A percentile compares a stretch with the other conserved stretches of the same genome.
These are phyloP conservation scores for Myrmaecium sp. DNA, from an alignment of 2,329 filamentous ascomycete genomes.

Conservation along the genomic window DNA sequence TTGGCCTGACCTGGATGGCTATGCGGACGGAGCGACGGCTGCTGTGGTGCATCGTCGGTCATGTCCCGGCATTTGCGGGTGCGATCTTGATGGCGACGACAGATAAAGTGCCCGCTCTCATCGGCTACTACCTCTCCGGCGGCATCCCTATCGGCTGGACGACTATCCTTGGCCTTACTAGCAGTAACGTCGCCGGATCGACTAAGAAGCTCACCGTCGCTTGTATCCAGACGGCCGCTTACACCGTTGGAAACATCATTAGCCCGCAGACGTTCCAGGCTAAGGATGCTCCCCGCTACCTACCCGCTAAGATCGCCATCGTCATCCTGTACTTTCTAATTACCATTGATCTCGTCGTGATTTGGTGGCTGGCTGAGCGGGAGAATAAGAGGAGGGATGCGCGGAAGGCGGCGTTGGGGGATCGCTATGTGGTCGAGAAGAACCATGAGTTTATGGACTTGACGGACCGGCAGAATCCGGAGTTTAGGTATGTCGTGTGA, in stretches of 20 bases:
- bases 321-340: constrained; percentile 18
- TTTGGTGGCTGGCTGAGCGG: constrained; percentile 9
- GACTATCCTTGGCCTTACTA: constrained; percentile 20
- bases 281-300: constrained; percentile 10
- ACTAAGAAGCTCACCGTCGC: constrained; percentile 23
- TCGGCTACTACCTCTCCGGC: constrained; percentile 23
- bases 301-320: constrained; percentile 27
- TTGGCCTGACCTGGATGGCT: constrained; percentile 20
- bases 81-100: constrained; percentile 24
- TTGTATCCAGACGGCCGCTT: constrained; percentile 20
- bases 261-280: constrained; percentile 20
- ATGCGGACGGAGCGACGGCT: constrained; percentile 20
- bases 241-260: constrained; percentile 24
- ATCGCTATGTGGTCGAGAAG: constrained; percentile 7
- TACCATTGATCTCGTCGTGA: constrained; percentile 13
- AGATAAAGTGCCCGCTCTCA: constrained; percentile 16
- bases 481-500: constrained; percentile 11
- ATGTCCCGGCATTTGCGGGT: constrained; percentile 20
- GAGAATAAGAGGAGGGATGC: constrained; percentile 15
- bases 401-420: constrained; percentile 9
- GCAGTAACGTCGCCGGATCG: constrained; percentile 14
- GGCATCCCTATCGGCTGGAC: constrained; percentile 24
- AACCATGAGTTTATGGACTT: constrained; percentile 10
- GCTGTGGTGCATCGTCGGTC: constrained; percentile 19
- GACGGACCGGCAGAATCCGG: constrained; percentile 8